These are phyloP conservation scores for Fagopyrum homotropicum DNA, from an alignment of 148 eudicot genomes.

Conservation along the genomic window DNA sequence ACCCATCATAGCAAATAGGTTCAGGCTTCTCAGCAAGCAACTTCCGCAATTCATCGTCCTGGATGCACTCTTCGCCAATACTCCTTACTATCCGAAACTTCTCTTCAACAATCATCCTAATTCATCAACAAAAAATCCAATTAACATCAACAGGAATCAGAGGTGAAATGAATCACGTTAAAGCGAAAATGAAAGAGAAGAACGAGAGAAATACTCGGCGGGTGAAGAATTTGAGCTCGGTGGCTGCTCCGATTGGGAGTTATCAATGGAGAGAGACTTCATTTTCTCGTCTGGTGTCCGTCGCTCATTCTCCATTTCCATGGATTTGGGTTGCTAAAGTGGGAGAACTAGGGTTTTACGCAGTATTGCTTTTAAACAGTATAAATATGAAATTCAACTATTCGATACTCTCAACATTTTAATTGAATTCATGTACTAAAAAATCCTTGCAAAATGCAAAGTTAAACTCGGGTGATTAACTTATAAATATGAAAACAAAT, in stretches of 20 bases:
- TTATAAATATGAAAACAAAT: too few species aligned
- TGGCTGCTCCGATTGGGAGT: not conserved
- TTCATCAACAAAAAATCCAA: not conserved
- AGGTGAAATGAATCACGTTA: not conserved
- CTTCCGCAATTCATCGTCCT: slow-evolving; percentile 29
- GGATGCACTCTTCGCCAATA: slow-evolving; percentile 40
- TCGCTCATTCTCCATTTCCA: slow-evolving; percentile 10
- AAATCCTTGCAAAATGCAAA: too few species aligned
- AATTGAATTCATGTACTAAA: not conserved
- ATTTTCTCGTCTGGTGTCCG: not conserved
- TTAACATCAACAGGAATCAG: not conserved
- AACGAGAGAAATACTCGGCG: not conserved
- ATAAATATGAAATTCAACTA: too few species aligned
- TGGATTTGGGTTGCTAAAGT: not conserved
- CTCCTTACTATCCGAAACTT: slow-evolving; percentile 24
- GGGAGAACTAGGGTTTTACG: too few species aligned
- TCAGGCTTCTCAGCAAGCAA: slow-evolving; percentile 26
- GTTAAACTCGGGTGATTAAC: too few species aligned
- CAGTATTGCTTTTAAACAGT: not conserved
- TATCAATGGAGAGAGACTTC: slow-evolving; percentile 10
- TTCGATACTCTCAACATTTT: too few species aligned
- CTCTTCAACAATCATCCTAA: slow-evolving; percentile 28
- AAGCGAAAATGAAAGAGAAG: not conserved
- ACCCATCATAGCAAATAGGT: slow-evolving; percentile 41
- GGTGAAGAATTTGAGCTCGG: not conserved